Percentiles rank a stretch among this genome's conserved stretches.
phyloP scores from a whole-genome alignment of 495 filamentous ascomycete genomes.

The Talaromyces thailandensis region DNA sequence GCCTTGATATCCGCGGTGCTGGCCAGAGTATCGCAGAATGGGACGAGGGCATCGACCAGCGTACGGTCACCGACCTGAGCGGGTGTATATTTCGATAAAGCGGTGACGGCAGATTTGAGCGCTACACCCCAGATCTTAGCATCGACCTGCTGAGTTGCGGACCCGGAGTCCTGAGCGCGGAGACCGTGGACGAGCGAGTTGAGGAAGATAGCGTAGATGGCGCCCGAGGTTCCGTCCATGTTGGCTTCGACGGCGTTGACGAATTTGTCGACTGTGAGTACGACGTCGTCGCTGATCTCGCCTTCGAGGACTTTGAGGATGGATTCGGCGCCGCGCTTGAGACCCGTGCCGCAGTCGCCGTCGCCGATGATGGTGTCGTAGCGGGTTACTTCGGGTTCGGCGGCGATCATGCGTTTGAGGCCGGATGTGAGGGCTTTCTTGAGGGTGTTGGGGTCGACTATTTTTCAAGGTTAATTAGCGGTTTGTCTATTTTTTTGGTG shows the following conservation, averaged over 20 bases:
- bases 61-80: conserved; percentile 85
- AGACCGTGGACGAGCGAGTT: conserved; percentile 78
- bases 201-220: conserved; percentile 92
- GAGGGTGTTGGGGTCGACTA: conserved; percentile 51
- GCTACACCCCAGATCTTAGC: conserved; percentile 65
- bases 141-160: conserved; percentile 39
- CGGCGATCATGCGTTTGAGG: conserved; percentile 60
- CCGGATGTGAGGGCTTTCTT: conserved; percentile 55
- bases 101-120: conserved; percentile 57
- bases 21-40: conserved; percentile 68
- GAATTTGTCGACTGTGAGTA: conserved; percentile 64
- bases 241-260: conserved; percentile 74
- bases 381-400: conserved; percentile 75
- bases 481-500: not conserved
- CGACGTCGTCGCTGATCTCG: conserved; percentile 53
- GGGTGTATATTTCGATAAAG: conserved; percentile 78
- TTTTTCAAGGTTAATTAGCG: conserved; percentile 13
- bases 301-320: conserved; percentile 56
- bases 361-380: conserved; percentile 93
- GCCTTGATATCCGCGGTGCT: conserved; percentile 52
- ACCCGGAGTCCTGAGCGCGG: conserved; percentile 43
- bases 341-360: conserved; percentile 86
- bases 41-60: conserved; percentile 79
- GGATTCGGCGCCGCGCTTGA: conserved; percentile 86
- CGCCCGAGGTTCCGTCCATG: conserved; percentile 96